Base-by-base conservation (phyloP, 2,329 filamentous ascomycete genomes). In the Colletotrichum sp. region DNA sequence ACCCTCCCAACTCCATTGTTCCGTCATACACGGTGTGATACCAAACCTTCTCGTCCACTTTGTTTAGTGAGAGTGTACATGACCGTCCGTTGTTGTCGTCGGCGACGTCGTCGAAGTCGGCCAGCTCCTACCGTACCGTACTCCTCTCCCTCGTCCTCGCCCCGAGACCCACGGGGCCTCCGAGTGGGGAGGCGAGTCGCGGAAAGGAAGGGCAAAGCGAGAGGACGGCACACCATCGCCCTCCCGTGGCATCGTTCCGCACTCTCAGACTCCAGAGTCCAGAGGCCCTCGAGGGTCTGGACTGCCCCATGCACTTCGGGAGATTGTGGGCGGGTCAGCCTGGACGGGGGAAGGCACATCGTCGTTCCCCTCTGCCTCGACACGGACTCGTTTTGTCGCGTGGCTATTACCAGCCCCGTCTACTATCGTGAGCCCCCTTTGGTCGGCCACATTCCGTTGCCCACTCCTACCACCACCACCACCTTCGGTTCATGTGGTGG, bases 291-390 rank as follows among this genome's bases (percentile, higher is more conserved):
- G 52, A 59, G 64, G 73, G 74, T 34, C 72, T 69, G 65, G 59
- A 59, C 44, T 52, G 44, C 27, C 65, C 70, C 60, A 44, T 60
- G 34, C 39, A 63, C 70, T 66, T 69, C 57, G 59, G 48, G 74
- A 74, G 74, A 65, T 73, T 73, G 71, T 76, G 59, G 30, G 74
- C 65, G 74, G 73, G 73, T 73, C 69, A 32, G 39, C 57, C 48
- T 48, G 28, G 8, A 72, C 72, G 72, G 72, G 68, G 67, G 68
- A 63, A 67, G 34, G 39, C 72, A 34, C 61, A 67, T 67, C 68
- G 55, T n/a, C 36, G 68, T 27, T 19, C 44, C 72, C 48, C 55
- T n/a, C 36, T 36, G 44, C 28, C 28, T 32, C 44, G 12, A 60
- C 55, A 64, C 61, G 44, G 44, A 36, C 48, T 36, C 30, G 22